Percentiles rank a stretch among this genome's conserved stretches.
Evolutionary conservation across 306 rosid genomes (phyloP).

Genomic region (Cucumis hystrix): DNA sequence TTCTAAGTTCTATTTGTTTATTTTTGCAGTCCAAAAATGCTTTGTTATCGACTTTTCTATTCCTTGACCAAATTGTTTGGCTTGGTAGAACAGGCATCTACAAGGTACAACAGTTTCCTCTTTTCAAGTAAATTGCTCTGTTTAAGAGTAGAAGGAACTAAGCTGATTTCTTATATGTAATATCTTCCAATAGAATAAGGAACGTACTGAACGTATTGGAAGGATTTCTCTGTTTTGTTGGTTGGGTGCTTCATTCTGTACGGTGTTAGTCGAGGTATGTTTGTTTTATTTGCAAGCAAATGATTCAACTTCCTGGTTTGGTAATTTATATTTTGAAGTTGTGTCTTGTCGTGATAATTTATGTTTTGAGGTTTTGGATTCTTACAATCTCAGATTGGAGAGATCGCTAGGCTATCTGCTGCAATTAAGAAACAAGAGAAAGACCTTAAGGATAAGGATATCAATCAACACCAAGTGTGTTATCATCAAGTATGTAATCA

Average conservation of each 20-base stretch:
- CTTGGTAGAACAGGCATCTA: constrained; percentile 75
- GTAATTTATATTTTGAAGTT: neutral
- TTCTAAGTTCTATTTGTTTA: neutral
- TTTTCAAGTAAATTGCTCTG: neutral
- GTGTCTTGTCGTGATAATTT: neutral
- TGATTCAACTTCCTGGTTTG: neutral
- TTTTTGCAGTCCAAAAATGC: constrained; percentile 72
- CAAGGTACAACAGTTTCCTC: constrained; percentile 29
- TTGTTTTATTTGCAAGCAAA: neutral
- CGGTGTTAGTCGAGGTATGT: constrained; percentile 75
- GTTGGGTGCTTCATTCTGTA: constrained; percentile 69
- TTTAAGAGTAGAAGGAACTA: neutral
- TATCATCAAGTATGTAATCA: constrained; percentile 42
- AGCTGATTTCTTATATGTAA: neutral
- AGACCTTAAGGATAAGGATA: constrained; percentile 46
- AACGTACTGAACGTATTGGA: constrained; percentile 52
- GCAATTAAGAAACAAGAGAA: constrained; percentile 70
- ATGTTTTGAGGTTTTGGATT: neutral
- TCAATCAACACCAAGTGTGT: constrained; percentile 53
- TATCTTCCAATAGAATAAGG: constrained; percentile 50
- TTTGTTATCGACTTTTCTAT: constrained; percentile 73
- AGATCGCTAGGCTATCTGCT: constrained; percentile 80
- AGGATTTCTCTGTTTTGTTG: constrained; percentile 87
- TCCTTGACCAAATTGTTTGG: constrained; percentile 97
- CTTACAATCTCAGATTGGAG: constrained; percentile 51